Conservation (phyloP, 2,329 filamentous ascomycete species). For the Ophiostoma australiae region DNA sequence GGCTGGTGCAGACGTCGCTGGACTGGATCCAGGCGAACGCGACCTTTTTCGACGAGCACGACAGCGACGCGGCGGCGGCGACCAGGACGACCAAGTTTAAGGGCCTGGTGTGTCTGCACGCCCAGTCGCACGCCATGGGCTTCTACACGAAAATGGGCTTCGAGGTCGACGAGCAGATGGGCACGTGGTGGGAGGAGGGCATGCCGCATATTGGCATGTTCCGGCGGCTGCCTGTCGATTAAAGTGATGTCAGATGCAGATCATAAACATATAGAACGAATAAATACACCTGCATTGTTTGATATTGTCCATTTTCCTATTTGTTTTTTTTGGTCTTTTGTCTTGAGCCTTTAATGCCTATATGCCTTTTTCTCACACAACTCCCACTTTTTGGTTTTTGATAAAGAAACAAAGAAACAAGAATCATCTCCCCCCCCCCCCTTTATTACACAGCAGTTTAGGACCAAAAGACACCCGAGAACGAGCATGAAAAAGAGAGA, state of each 20-base stretch:
- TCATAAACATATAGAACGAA: not conserved
- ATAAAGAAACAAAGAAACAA: constrained; percentile 18
- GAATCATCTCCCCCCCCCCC: constrained; percentile 40
- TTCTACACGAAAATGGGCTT: constrained; percentile 73
- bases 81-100: constrained; percentile 52
- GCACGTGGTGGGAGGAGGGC: constrained; percentile 76
- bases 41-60: constrained; percentile 48
- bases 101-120: constrained; percentile 73
- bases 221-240: constrained; percentile 36
- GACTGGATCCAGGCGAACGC: constrained; percentile 63
- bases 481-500: constrained; percentile 10
- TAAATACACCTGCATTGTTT: not conserved
- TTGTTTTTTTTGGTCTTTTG: constrained; percentile 17
- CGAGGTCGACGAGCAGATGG: constrained; percentile 64
- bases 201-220: constrained; percentile 87
- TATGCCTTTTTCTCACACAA: constrained; percentile 17
- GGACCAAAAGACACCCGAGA: constrained; percentile 10
- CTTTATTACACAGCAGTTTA: constrained; percentile 33
- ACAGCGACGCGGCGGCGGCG: constrained; percentile 36
- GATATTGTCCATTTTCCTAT: constrained; percentile 16
- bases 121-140: constrained; percentile 60
- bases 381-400: constrained; percentile 23
- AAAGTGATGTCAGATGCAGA: not conserved
- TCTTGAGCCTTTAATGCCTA: not conserved
- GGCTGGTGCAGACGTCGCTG: constrained; percentile 63